These are phyloP conservation scores for Rhodotorula sp. DNA, from an alignment of 1,284 basidiomycete species.

Conservation along the genomic window DNA sequence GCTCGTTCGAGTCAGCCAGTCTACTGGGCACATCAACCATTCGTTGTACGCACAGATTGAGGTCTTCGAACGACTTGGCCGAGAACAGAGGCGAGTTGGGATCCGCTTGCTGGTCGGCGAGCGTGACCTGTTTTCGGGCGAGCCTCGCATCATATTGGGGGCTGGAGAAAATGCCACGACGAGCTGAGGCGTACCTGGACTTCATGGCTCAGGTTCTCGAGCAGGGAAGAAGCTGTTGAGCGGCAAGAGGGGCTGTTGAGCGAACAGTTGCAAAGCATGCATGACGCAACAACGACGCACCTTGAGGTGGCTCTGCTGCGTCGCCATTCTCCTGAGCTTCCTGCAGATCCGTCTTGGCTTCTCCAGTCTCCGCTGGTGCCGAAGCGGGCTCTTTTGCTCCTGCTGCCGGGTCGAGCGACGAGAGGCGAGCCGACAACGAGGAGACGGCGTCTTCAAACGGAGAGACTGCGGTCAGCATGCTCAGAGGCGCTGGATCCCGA, in stretches of 20 bases:
- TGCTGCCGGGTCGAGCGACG: constrained; percentile 8
- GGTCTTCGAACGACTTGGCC: constrained; percentile 89
- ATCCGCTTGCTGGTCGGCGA: constrained; percentile 95
- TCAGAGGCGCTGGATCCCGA: too few relatives aligned
- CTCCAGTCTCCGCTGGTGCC: not conserved
- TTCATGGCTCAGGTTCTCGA: constrained; percentile 38
- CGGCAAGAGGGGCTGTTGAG: not conserved
- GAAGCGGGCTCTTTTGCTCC: not conserved
- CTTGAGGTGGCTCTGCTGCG: constrained; percentile 1
- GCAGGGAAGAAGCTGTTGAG: constrained; percentile 24
- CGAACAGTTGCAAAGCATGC: not conserved
- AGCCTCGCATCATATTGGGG: too few relatives aligned
- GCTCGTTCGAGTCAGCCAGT: constrained; percentile 3
- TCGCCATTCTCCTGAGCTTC: not conserved
- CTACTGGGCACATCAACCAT: too few relatives aligned
- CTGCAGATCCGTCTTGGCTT: not conserved
- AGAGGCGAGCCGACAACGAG: constrained; percentile 29
- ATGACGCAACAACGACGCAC: constrained; percentile 6
- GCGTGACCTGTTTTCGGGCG: constrained; percentile 67
- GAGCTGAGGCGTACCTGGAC: constrained; percentile 26
- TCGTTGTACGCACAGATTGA: constrained; percentile 68
- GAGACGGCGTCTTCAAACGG: constrained; percentile 29
- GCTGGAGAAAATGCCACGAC: too few relatives aligned
- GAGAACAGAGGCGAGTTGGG: constrained; percentile 93
- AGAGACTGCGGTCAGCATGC: not conserved